These are phyloP conservation scores for Tardiomyces depauwii DNA, from an alignment of 1,139 yeast genomes.

Conservation along the genomic window DNA sequence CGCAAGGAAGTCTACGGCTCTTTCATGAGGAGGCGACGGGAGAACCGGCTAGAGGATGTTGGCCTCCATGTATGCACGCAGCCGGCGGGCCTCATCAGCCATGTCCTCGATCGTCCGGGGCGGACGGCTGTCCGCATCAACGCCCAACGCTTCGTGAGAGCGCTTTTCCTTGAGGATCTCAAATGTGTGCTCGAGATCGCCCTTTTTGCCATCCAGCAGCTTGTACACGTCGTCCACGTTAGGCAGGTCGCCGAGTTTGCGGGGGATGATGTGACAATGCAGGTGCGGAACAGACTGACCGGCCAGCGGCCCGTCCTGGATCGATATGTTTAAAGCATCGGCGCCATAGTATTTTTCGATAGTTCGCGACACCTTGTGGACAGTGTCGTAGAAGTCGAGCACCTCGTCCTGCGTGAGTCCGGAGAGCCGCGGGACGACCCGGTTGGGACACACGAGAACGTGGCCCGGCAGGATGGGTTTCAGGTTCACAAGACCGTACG, in stretches of 20 bases:
- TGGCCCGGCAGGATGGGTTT: conserved; percentile 92
- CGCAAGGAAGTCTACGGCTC: too few relatives aligned
- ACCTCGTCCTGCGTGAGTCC: conserved; percentile 66
- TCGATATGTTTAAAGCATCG: conserved; percentile 74
- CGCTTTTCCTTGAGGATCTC: conserved; percentile 16
- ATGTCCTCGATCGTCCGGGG: conserved; percentile 49
- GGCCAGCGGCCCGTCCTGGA: conserved; percentile 93
- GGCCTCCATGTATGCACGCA: conserved; percentile 22
- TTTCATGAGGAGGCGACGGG: too few relatives aligned
- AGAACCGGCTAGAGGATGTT: too few relatives aligned
- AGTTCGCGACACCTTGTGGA: conserved; percentile 61
- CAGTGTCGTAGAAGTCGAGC: conserved; percentile 61
- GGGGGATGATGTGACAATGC: conserved; percentile 86
- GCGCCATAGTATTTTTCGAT: conserved; percentile 58
- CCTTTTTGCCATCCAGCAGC: conserved; percentile 40
- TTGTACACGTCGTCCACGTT: conserved; percentile 61
- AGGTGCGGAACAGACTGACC: conserved; percentile 93
- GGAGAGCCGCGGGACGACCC: conserved; percentile 51
- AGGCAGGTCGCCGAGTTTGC: conserved; percentile 47
- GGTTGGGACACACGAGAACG: conserved; percentile 68
- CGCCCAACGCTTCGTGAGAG: conserved; percentile 28
- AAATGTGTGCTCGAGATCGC: conserved; percentile 33
- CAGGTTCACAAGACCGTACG: conserved; percentile 78
- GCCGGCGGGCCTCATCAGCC: conserved; percentile 51
- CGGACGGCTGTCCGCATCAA: conserved; percentile 38